phyloP scores from a whole-genome alignment of 2,329 filamentous ascomycete species.

The Hortaea sp. region DNA sequence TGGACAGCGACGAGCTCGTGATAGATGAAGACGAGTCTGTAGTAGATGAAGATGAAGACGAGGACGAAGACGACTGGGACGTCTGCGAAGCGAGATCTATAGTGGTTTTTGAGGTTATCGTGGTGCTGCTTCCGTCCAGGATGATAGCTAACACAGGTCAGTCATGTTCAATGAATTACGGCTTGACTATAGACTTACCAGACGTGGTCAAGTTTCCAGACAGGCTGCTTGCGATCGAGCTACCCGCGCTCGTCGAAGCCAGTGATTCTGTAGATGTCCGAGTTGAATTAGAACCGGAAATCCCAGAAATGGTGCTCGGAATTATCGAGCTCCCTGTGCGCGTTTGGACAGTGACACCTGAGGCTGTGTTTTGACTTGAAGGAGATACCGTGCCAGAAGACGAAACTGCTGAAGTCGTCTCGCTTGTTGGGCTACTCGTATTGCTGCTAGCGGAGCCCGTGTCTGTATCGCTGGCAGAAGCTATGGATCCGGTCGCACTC shows the following conservation, averaged over 20 bases:
- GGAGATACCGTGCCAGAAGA: background rate
- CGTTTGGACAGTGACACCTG: slow-evolving; percentile 1
- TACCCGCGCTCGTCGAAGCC: slow-evolving; percentile 4
- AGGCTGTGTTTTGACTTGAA: background rate
- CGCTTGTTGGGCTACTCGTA: too few species aligned
- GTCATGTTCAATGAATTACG: background rate
- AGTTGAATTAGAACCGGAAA: background rate
- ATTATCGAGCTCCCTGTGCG: background rate
- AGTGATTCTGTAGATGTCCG: slow-evolving; percentile 2
- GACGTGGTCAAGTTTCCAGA: slow-evolving; percentile 16
- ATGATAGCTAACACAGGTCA: slow-evolving; percentile 12
- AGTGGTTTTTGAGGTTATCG: slow-evolving; percentile 13
- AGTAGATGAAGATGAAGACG: background rate
- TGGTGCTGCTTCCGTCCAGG: slow-evolving; percentile 9
- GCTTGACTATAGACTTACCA: slow-evolving; percentile 7
- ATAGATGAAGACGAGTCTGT: background rate
- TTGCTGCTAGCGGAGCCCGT: too few species aligned
- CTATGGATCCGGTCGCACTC: background rate
- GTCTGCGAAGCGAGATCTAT: slow-evolving; percentile 3
- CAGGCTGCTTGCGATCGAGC: background rate
- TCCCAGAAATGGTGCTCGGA: background rate
- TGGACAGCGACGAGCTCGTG: background rate
- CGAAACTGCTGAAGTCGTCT: background rate
- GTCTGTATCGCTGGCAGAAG: too few species aligned
- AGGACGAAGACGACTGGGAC: background rate